phyloP scores from a whole-genome alignment of 1,139 yeast genomes.

The Chernovozyma aurita region DNA sequence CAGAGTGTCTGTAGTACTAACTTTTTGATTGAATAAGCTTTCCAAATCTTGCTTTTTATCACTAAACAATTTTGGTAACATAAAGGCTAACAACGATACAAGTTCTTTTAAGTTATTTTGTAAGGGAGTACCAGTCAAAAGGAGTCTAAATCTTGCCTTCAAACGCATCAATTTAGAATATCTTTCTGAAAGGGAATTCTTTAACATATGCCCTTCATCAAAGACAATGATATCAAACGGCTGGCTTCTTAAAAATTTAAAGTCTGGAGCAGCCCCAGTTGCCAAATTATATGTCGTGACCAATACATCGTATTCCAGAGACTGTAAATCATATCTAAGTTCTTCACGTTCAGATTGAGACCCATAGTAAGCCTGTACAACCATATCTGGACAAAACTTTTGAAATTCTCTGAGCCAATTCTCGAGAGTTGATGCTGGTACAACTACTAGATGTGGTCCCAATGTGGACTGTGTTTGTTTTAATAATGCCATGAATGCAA shows the following conservation, averaged over 20 bases:
- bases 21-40: constrained; percentile 78
- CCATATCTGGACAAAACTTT: constrained; percentile 77
- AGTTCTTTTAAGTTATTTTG: constrained; percentile 89
- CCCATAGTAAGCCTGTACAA: constrained; percentile 92
- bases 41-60: constrained; percentile 81
- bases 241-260: constrained; percentile 67
- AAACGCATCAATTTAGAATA: constrained; percentile 81
- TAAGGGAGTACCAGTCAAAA: constrained; percentile 94
- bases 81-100: constrained; percentile 84
- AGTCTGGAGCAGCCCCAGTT: constrained; percentile 79
- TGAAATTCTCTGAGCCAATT: constrained; percentile 95
- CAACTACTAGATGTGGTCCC: constrained; percentile 83
- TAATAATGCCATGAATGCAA: constrained; percentile 84
- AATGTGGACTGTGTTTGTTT: constrained; percentile 46
- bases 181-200: constrained; percentile 84
- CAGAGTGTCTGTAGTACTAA: constrained; percentile 47
- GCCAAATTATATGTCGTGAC: constrained; percentile 94
- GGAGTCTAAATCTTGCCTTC: constrained; percentile 71
- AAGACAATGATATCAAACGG: constrained; percentile 85
- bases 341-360: constrained; percentile 81
- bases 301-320: constrained; percentile 75
- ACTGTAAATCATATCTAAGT: constrained; percentile 63
- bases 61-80: constrained; percentile 76
- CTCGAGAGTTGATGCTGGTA: constrained; percentile 94
- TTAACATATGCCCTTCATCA: constrained; percentile 96